Evolutionary conservation across 305 asterid species (phyloP), one percentile per base, ranked within the genome.

Genomic region (Euphrasia arctica): DNA sequence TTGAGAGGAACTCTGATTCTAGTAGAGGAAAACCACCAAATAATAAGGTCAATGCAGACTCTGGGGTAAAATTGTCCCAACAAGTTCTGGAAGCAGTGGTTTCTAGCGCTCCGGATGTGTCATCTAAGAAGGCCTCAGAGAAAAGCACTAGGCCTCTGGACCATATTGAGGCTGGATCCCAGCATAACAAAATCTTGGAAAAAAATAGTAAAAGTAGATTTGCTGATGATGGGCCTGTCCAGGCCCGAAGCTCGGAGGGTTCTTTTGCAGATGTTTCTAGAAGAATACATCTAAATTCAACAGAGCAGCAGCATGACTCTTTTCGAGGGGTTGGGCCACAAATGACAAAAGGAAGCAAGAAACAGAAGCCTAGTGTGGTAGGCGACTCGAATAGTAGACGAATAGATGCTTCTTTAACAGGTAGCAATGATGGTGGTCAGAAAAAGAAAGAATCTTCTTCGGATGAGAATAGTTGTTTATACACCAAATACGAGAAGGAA

Each of bases 401-500:
- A 22, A 82, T 71, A 65, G 89, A 82, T 74, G 74, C 84, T 75
- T 84, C 84, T 68, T 71, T 76, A 66, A 64, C 77, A 13, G 87
- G 83, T 71, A 82, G 79, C 82, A 69, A 74, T 62, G 85, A 82
- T 29, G 81, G 73, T 11, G 69, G 74, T 75, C 89, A 66, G 60
- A 84, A 74, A 72, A 78, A 79, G 81, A 87, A 77, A 73, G 85
- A 80, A 68, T 81, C 91, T 72, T 79, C 87, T 68, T 71, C 88
- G 39, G 91, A 85, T 66, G 96, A 87, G 73, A 81, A 74, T 57
- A 80, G 85, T 64, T 81, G 80, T 77, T 75, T 70, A 58, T 94
- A 82, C 69, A 67, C 78, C 70, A 90, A 90, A 77, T 94, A 85
- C 65, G 98, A 90, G 74, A 94, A 86, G 80, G 88, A 82, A 75